A percentile compares a stretch with the other conserved stretches of the same genome.
Conservation (phyloP, 768 basidiomycete genomes). For the Amanita pseudoporphyria region DNA sequence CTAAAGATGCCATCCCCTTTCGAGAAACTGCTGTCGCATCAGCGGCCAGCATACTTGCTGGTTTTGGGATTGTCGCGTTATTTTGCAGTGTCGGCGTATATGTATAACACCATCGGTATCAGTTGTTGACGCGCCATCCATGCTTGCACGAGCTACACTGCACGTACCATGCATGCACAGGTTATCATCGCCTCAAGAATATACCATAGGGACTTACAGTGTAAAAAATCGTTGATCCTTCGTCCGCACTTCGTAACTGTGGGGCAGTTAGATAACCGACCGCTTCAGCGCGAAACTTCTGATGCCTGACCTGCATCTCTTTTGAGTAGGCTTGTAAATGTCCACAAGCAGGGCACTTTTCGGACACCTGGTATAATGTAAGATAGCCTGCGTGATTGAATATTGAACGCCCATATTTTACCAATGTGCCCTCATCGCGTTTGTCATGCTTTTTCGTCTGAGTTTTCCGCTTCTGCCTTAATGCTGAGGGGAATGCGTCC, state of each 20-base stretch:
- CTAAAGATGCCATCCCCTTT: slow-evolving; percentile 52
- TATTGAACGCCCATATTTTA: slow-evolving; percentile 13
- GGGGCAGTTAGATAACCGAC: neutral
- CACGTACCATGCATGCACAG: slow-evolving; percentile 9
- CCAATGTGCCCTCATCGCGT: slow-evolving; percentile 53
- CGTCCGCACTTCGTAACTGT: slow-evolving; percentile 84
- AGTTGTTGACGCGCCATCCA: slow-evolving; percentile 81
- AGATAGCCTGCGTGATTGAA: neutral
- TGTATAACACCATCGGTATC: slow-evolving; percentile 34
- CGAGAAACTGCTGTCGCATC: slow-evolving; percentile 65
- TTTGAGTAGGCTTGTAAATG: slow-evolving; percentile 81
- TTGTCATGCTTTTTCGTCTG: slow-evolving; percentile 73
- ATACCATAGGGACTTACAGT: slow-evolving; percentile 49
- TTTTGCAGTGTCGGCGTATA: slow-evolving; percentile 84
- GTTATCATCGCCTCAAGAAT: slow-evolving; percentile 4
- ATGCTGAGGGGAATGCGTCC: slow-evolving; percentile 86
- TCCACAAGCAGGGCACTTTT: slow-evolving; percentile 84
- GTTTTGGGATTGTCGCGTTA: slow-evolving; percentile 83
- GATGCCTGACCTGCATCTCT: slow-evolving; percentile 64
- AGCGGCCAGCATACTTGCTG: slow-evolving; percentile 69
- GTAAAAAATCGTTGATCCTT: slow-evolving; percentile 91
- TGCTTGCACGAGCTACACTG: slow-evolving; percentile 72
- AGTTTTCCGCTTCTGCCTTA: slow-evolving; percentile 84
- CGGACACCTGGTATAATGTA: slow-evolving; percentile 51
- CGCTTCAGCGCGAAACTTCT: neutral